Percentiles rank a stretch among this genome's conserved stretches.
Evolutionary conservation across 768 basidiomycete species (phyloP).

Genomic region (Brasilioporus rufonigricans): DNA sequence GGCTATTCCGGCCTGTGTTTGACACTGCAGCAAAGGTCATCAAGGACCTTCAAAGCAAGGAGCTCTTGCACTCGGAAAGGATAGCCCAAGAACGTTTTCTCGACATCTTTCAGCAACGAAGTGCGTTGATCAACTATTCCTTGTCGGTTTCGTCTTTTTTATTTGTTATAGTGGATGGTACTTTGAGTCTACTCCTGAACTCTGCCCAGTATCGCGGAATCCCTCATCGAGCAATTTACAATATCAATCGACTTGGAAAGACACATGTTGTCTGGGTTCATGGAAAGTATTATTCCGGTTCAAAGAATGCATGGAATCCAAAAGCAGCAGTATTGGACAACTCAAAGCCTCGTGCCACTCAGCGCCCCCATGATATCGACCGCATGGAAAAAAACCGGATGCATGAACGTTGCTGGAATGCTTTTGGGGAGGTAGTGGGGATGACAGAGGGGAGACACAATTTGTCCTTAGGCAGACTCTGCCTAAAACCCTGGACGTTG

Average conservation of each 20-base stretch:
- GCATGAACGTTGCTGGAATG: slow-evolving; percentile 41
- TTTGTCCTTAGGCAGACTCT: slow-evolving; percentile 50
- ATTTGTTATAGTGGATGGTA: slow-evolving; percentile 59
- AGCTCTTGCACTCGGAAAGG: slow-evolving; percentile 28
- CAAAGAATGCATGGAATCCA: slow-evolving; percentile 39
- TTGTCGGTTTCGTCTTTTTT: slow-evolving; percentile 5
- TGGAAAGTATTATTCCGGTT: slow-evolving; percentile 18
- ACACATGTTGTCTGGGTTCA: slow-evolving; percentile 25
- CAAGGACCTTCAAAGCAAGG: slow-evolving; percentile 36
- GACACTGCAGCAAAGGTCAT: slow-evolving; percentile 46
- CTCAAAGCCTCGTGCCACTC: slow-evolving; percentile 12
- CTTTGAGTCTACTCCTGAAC: slow-evolving; percentile 57
- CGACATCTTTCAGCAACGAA: slow-evolving; percentile 51
- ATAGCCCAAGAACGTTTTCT: slow-evolving; percentile 42
- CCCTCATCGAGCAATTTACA: slow-evolving; percentile 56
- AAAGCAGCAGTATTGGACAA: slow-evolving; percentile 29
- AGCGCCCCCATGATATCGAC: slow-evolving; percentile 18
- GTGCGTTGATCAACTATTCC: slow-evolving; percentile 34
- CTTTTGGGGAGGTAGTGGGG: slow-evolving; percentile 50
- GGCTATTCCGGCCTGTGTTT: slow-evolving; percentile 55
- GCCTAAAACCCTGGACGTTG: slow-evolving; percentile 25
- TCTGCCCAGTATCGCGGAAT: slow-evolving; percentile 65
- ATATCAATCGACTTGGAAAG: slow-evolving; percentile 39
- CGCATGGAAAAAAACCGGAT: slow-evolving; percentile 27
- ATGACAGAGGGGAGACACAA: slow-evolving; percentile 58